Evolutionary conservation across 495 filamentous ascomycete genomes (phyloP).

Genomic region (Halenospora varia): DNA sequence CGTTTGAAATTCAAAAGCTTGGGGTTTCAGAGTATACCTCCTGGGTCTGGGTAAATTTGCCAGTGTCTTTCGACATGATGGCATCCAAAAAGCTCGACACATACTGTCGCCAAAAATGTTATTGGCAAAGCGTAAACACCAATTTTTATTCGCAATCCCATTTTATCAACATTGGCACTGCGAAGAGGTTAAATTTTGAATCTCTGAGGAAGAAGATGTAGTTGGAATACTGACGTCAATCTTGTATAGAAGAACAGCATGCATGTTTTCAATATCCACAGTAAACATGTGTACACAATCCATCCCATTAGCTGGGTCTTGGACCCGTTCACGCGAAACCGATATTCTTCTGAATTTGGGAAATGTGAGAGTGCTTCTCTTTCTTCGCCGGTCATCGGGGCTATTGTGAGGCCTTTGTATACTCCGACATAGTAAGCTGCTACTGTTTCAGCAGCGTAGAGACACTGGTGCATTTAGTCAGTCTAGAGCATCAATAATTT

Average conservation of each 20-base stretch:
- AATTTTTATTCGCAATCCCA: conserved; percentile 37
- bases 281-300: not conserved
- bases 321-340: not conserved
- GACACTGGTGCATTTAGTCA: not conserved
- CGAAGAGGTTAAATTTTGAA: not conserved
- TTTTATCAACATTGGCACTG: conserved; percentile 38
- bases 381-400: not conserved
- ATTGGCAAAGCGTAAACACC: conserved; percentile 37
- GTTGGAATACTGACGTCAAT: not conserved
- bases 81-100: conserved; percentile 42
- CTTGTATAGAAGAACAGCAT: not conserved
- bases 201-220: not conserved
- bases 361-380: not conserved
- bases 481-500: not conserved
- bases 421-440: not conserved
- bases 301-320: not conserved
- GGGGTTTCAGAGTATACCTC: conserved; percentile 32
- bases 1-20: not conserved
- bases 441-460: not conserved
- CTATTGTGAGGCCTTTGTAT: not conserved
- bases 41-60: conserved; percentile 49
- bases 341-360: not conserved
- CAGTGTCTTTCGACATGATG: conserved; percentile 44
- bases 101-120: conserved; percentile 42
- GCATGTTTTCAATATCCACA: not conserved